Conservation (phyloP, 371 early-diverging fungal genomes). For the Chytridiales sp. region DNA sequence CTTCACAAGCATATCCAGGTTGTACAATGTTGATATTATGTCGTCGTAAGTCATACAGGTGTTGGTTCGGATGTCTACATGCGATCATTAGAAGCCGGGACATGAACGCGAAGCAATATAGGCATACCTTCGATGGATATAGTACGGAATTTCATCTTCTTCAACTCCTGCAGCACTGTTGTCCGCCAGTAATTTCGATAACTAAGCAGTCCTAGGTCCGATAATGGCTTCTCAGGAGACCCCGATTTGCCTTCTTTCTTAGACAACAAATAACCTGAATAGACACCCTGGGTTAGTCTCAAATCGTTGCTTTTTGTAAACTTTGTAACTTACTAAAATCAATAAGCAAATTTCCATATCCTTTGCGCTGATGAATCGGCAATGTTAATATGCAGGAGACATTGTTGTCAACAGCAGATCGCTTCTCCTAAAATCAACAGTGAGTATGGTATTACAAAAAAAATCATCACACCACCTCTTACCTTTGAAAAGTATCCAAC, state of each 20-base stretch:
- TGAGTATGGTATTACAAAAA: neutral
- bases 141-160: slow-evolving; percentile 21
- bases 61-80: slow-evolving; percentile 64
- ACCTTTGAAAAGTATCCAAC: slow-evolving; percentile 99
- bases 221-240: slow-evolving; percentile 98
- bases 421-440: slow-evolving; percentile 78
- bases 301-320: slow-evolving; percentile 28
- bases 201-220: slow-evolving; percentile 94
- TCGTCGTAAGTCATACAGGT: slow-evolving; percentile 93
- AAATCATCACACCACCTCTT: neutral
- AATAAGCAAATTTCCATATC: slow-evolving; percentile 97
- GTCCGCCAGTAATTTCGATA: slow-evolving; percentile 93
- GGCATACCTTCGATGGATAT: slow-evolving; percentile 39
- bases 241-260: slow-evolving; percentile 94
- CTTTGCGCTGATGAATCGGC: slow-evolving; percentile 97
- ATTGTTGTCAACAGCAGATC: slow-evolving; percentile 94
- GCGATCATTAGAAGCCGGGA: slow-evolving; percentile 2
- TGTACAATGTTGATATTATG: slow-evolving; percentile 90
- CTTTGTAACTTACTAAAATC: slow-evolving; percentile 66
- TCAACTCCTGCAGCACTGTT: slow-evolving; percentile 34
- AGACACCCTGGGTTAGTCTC: neutral
- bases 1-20: slow-evolving; percentile 77
- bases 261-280: slow-evolving; percentile 89
- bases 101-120: neutral
- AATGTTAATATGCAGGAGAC: slow-evolving; percentile 99